Evolutionary conservation across 345 rosid genomes (phyloP).

Genomic region (Ricinus communis): DNA sequence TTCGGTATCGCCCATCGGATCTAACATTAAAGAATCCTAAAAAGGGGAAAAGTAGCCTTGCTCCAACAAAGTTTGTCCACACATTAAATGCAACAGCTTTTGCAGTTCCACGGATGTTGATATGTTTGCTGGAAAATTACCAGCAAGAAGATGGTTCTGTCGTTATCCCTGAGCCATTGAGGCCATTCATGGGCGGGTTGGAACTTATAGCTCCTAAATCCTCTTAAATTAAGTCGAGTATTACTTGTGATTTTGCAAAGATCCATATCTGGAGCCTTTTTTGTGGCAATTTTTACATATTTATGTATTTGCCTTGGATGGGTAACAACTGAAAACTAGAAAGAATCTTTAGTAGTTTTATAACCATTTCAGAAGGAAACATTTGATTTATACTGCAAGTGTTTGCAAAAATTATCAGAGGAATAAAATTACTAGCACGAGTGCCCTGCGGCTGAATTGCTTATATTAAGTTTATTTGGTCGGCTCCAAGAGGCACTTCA

Average conservation of each 20-base stretch:
- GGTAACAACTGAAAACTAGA: neutral
- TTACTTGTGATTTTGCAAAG: constrained; percentile 3
- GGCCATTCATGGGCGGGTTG: constrained; percentile 88
- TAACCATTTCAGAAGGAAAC: neutral
- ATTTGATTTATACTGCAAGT: neutral
- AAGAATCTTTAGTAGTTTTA: neutral
- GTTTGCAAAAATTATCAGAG: neutral
- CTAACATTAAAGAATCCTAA: constrained; percentile 43
- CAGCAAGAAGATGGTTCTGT: constrained; percentile 95
- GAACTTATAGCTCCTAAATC: constrained; percentile 59
- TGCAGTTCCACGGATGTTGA: constrained; percentile 89
- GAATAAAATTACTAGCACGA: neutral
- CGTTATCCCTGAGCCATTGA: constrained; percentile 62
- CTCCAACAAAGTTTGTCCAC: constrained; percentile 75
- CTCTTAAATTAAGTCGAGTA: constrained; percentile 16
- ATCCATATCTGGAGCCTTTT: neutral
- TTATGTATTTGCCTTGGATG: neutral
- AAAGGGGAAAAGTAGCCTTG: constrained; percentile 59
- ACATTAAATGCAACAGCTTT: constrained; percentile 98
- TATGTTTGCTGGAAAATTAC: constrained; percentile 80
- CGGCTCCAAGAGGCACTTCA: no score
- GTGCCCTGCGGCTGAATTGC: neutral
- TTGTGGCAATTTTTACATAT: neutral
- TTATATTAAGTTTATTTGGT: no score
- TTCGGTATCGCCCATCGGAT: constrained; percentile 79